Conservation (phyloP, 2,329 filamentous ascomycete species). For the Colletotrichum truncatum region DNA sequence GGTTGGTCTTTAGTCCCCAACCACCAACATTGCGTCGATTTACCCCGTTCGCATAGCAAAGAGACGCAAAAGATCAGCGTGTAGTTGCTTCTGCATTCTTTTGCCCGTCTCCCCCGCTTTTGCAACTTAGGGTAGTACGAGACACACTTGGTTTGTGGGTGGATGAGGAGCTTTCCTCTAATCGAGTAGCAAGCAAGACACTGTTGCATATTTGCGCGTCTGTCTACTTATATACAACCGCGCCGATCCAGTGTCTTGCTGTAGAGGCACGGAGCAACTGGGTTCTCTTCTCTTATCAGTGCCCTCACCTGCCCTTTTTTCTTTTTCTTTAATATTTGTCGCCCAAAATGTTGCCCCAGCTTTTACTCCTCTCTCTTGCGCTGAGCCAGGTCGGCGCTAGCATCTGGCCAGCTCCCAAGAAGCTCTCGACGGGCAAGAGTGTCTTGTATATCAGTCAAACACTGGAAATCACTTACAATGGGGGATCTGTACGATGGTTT, state of each 20-base stretch:
- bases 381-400: constrained; percentile 53
- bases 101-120: neutral
- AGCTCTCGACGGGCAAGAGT: constrained; percentile 59
- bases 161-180: constrained; percentile 1
- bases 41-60: neutral
- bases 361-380: constrained; percentile 48
- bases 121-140: constrained; percentile 9
- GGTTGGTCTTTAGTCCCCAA: constrained; percentile 2
- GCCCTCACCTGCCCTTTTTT: neutral
- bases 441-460: constrained; percentile 62
- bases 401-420: constrained; percentile 66
- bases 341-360: constrained; percentile 39
- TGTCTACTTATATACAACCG: constrained; percentile 9
- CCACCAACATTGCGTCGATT: constrained; percentile 9
- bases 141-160: neutral
- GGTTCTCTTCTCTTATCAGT: neutral
- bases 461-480: constrained; percentile 67
- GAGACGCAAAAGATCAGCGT: neutral
- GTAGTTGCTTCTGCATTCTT: neutral
- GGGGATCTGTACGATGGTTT: constrained; percentile 61
- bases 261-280: neutral
- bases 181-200: neutral
- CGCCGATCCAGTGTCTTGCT: neutral
- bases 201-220: neutral
- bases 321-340: neutral